Base-by-base conservation (phyloP, 768 basidiomycete species). In the Lactarius pseudohatsudake region DNA sequence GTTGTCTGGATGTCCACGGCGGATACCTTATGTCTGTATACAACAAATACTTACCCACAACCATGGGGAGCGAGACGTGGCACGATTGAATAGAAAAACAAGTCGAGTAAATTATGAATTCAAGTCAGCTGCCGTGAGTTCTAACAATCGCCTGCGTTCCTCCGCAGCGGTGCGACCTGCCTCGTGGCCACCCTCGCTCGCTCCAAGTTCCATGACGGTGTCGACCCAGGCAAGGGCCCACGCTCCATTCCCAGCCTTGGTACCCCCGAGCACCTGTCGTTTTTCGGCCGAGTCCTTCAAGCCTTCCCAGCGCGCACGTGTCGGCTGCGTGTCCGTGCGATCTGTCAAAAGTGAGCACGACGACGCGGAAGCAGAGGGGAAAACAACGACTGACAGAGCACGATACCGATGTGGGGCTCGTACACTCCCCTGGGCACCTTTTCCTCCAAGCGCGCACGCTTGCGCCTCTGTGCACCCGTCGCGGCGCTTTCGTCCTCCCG, bases 141-240 rank as follows among this genome's bases (percentile, higher is more conserved):
- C 32, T 20, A 59, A 56, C 30, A 68, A 38, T 36, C 69, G 67
- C 30, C 32, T 57, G 26, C 69, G 69, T 63, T 77, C 69, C 22
- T 38, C 38, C 16, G 60, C 68, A 15, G 55, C 62, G 10, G 41
- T 41, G 53, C 36, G 62, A 72, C 58, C 57, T 71, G 72, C 4
- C 70, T 70, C 20, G 72, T 64, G 32, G 64, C 55, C 1, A 71
- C 34, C 64, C 30, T 55, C 58, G 53, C 53, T 47, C 7, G 41
- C 47, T 18, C 64, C 72, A 1, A 80, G 58, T 62, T 82, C 80
- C 71, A 82, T 78, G 41, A 77, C 75, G 0, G 81, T 82, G 66
- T 92, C 92, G 22, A 92, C 81, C 85, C 89, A 91, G 4, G 90
- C 89, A 59, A 94, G 74, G 0, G 83, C 90, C 93, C 92, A 94